Base-by-base conservation (phyloP, 768 basidiomycete species). In the Hygrophorus pudorinus region DNA sequence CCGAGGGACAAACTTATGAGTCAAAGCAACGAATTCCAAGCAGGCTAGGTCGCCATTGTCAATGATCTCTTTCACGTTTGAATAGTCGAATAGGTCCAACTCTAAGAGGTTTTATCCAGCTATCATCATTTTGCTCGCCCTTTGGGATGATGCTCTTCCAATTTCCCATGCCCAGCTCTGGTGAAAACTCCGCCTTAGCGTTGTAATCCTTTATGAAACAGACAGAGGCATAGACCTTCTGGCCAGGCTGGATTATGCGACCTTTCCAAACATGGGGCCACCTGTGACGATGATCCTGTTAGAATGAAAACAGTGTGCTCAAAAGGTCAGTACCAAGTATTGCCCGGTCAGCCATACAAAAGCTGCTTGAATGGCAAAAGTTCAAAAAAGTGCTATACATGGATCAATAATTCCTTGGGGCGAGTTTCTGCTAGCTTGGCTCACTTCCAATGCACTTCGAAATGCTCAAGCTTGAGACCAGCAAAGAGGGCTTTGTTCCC, bases 1-100 rank as follows among this genome's bases (percentile, higher is more conserved):
- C n/a, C n/a, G n/a, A n/a, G n/a, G n/a, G n/a, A n/a, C n/a, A n/a
- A n/a, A n/a, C n/a, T n/a, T n/a, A n/a, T n/a, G n/a, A n/a, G n/a
- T n/a, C n/a, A n/a, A n/a, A n/a, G n/a, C n/a, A n/a, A n/a, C n/a
- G n/a, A n/a, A n/a, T n/a, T n/a, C n/a, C n/a, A n/a, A n/a, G n/a
- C n/a, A n/a, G n/a, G n/a, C n/a, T n/a, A n/a, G n/a, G n/a, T n/a
- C n/a, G n/a, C n/a, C n/a, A n/a, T n/a, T n/a, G n/a, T n/a, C n/a
- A n/a, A n/a, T n/a, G n/a, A n/a, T n/a, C n/a, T n/a, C n/a, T n/a
- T n/a, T n/a, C n/a, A n/a, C n/a, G n/a, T n/a, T n/a, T n/a, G n/a
- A n/a, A n/a, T n/a, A n/a, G 30, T 50, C 41, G 21, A 48, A 50
- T 37, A 50, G 20, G 34, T 50, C 49, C 49, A 50, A 30, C 37